These are phyloP conservation scores for Nakaseomyces sp. DNA, from an alignment of 1,139 yeast species.

Conservation along the genomic window DNA sequence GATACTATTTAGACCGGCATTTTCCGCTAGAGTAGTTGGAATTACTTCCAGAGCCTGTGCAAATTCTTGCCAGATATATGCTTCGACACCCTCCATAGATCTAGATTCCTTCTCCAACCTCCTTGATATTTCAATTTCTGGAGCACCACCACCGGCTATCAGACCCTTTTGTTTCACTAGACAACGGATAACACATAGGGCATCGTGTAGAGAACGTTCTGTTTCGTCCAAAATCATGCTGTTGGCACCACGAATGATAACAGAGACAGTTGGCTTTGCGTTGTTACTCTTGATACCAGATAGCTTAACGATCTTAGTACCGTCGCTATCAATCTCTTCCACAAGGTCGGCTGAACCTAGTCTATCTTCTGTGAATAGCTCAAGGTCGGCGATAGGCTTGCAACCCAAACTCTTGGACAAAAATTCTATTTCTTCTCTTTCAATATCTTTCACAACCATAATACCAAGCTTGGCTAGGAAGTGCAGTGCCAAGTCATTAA, in stretches of 20 bases:
- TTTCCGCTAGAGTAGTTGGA: conserved; percentile 95
- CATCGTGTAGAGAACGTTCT: conserved; percentile 94
- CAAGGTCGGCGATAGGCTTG: conserved; percentile 93
- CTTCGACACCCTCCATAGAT: conserved; percentile 79
- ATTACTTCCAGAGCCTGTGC: conserved; percentile 93
- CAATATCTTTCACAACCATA: conserved; percentile 90
- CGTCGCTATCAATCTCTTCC: conserved; percentile 87
- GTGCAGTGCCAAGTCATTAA: conserved; percentile 90
- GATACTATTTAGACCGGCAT: conserved; percentile 93
- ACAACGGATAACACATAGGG: conserved; percentile 92
- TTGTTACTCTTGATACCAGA: conserved; percentile 61
- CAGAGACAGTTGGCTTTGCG: conserved; percentile 71
- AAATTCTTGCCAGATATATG: conserved; percentile 90
- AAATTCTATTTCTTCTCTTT: conserved; percentile 93
- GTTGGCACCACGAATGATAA: conserved; percentile 93
- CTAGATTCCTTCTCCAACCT: conserved; percentile 70
- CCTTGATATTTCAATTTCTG: conserved; percentile 90
- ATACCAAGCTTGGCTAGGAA: conserved; percentile 87
- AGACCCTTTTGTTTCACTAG: conserved; percentile 87
- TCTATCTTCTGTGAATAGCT: conserved; percentile 84
- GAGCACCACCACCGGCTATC: conserved; percentile 99
- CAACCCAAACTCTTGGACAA: conserved; percentile 87
- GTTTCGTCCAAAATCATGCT: conserved; percentile 84
- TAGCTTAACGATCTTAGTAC: conserved; percentile 83
- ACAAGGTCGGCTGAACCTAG: conserved; percentile 86